These are phyloP conservation scores for Fusarium acutatum DNA, from an alignment of 2,329 filamentous ascomycete genomes.

Conservation along the genomic window DNA sequence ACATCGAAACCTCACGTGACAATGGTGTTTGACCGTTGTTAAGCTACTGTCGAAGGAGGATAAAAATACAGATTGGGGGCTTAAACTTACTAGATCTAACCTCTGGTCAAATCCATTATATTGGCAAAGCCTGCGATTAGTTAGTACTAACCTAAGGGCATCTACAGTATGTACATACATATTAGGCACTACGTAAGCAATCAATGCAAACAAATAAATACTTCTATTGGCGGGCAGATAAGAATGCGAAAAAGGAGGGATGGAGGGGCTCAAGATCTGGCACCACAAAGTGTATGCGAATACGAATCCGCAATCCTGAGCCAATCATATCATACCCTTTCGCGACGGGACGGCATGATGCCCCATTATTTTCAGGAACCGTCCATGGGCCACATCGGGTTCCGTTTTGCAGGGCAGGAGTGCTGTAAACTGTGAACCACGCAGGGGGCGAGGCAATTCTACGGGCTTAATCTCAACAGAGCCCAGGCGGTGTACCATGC, in stretches of 20 bases:
- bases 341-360: background rate
- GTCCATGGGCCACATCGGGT: background rate
- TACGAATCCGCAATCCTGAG: constrained; percentile 25
- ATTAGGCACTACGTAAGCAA: constrained; percentile 7
- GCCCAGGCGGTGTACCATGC: constrained; percentile 26
- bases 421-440: constrained; percentile 7
- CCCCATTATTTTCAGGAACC: constrained; percentile 29
- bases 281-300: constrained; percentile 30
- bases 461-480: constrained; percentile 18
- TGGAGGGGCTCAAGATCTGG: constrained; percentile 25
- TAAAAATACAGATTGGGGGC: background rate
- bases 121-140: background rate
- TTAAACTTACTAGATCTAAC: background rate
- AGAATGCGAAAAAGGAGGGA: constrained; percentile 37
- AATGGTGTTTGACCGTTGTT: background rate
- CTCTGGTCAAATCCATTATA: background rate
- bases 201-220: background rate
- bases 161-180: background rate
- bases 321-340: constrained; percentile 27
- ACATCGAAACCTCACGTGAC: background rate
- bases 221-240: constrained; percentile 21
- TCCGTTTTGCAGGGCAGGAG: constrained; percentile 16
- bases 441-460: background rate
- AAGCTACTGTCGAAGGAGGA: background rate
- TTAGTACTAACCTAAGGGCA: background rate